Conservation (phyloP, 176 grass and related monocot species). For the Triticum monococcum region DNA sequence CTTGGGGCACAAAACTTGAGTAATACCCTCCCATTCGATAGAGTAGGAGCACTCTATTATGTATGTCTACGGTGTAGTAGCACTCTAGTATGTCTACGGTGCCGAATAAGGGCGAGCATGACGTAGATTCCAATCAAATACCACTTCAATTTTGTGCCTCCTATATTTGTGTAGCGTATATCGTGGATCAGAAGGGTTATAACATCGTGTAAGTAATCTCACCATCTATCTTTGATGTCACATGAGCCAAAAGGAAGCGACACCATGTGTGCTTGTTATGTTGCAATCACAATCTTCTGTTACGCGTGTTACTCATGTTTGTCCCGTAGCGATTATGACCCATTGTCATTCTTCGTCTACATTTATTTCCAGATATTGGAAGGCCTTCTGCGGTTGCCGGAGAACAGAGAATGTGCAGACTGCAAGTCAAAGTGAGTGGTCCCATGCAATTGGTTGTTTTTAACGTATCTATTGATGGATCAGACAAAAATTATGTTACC, state of each 20-base stretch:
- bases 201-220: background rate
- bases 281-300: background rate
- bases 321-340: background rate
- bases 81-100: background rate
- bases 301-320: background rate
- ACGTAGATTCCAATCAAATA: background rate
- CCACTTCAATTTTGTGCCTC: background rate
- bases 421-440: conserved; percentile 94
- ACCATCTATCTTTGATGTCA: background rate
- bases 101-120: background rate
- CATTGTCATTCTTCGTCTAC: background rate
- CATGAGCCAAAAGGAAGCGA: background rate
- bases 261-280: background rate
- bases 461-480: background rate
- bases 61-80: no score
- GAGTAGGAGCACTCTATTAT: background rate
- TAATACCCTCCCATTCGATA: background rate
- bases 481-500: background rate
- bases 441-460: conserved; percentile 1
- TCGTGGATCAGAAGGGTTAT: background rate
- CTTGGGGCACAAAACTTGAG: background rate
- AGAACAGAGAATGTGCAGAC: conserved; percentile 95
- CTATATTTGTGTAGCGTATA: background rate
- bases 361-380: conserved; percentile 72
- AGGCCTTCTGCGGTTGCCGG: conserved; percentile 66